Percentiles rank a stretch among this genome's conserved stretches.
These are phyloP conservation scores for Talaromyces marneffei DNA, from an alignment of 2,329 filamentous ascomycete species.

Conservation along the genomic window DNA sequence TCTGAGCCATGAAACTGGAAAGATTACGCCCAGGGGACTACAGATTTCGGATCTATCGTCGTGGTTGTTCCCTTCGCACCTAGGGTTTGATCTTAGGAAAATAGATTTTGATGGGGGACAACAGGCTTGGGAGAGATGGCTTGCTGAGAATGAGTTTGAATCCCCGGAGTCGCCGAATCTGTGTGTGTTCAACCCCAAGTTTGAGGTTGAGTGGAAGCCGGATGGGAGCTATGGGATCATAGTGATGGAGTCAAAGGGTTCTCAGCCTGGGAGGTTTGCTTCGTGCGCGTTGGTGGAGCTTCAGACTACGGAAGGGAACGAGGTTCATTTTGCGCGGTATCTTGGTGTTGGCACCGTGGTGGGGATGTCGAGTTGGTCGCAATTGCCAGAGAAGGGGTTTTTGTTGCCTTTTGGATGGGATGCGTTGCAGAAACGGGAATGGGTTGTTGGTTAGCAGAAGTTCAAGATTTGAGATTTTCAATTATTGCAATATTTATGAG, in stretches of 20 bases:
- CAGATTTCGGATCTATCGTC: not conserved
- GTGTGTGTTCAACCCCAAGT: not conserved
- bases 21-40: not conserved
- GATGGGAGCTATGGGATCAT: not conserved
- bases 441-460: constrained; percentile 4
- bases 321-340: not conserved
- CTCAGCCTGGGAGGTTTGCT: not conserved
- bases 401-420: constrained; percentile 8
- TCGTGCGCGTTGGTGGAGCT: not conserved
- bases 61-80: not conserved
- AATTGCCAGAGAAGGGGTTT: not conserved
- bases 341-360: not conserved
- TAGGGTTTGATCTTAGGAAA: not conserved
- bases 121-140: not conserved
- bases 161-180: not conserved
- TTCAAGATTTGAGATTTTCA: not conserved
- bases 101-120: not conserved
- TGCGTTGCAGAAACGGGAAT: not conserved
- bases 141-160: not conserved
- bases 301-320: not conserved
- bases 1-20: not conserved
- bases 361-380: not conserved
- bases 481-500: not conserved
- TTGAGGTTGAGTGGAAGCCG: not conserved
- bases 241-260: not conserved